Evolutionary conservation across 148 eudicot species (phyloP).

Genomic region (Rhododendron vialii): DNA sequence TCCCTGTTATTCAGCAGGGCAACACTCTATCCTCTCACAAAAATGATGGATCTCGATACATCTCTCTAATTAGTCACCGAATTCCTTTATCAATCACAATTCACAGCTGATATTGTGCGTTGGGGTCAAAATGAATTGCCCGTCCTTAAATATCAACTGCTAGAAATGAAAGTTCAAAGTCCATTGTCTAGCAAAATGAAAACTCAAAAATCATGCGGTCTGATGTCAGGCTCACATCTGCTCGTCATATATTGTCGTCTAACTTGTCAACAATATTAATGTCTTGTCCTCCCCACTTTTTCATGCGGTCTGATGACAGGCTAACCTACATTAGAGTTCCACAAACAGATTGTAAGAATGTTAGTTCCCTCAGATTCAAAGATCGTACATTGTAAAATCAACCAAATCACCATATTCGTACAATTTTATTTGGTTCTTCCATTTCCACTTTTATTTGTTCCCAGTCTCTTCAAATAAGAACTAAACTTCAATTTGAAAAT

Average conservation of each 20-base stretch:
- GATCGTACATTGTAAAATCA: background rate
- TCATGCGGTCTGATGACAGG: conserved; percentile 58
- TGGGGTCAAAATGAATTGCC: background rate
- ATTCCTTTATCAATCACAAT: background rate
- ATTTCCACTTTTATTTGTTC: background rate
- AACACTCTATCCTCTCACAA: no score
- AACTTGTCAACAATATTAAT: conserved; percentile 10
- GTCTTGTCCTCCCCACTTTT: conserved; percentile 70
- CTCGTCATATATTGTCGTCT: background rate
- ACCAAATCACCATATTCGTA: background rate
- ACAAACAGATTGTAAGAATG: background rate
- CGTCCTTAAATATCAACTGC: background rate
- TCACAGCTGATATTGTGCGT: background rate
- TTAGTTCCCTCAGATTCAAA: background rate
- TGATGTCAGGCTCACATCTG: background rate
- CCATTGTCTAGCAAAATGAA: background rate
- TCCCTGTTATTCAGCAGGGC: no score
- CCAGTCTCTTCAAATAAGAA: background rate
- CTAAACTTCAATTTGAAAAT: background rate
- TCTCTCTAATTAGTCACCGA: background rate
- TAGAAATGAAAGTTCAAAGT: background rate
- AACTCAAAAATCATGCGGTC: background rate
- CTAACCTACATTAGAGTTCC: conserved; percentile 44
- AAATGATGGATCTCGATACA: background rate
- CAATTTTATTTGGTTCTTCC: background rate